Percentiles rank a stretch among this genome's conserved stretches.
These are phyloP conservation scores for Penicillium paradoxum DNA, from an alignment of 495 filamentous ascomycete genomes.

Conservation along the genomic window DNA sequence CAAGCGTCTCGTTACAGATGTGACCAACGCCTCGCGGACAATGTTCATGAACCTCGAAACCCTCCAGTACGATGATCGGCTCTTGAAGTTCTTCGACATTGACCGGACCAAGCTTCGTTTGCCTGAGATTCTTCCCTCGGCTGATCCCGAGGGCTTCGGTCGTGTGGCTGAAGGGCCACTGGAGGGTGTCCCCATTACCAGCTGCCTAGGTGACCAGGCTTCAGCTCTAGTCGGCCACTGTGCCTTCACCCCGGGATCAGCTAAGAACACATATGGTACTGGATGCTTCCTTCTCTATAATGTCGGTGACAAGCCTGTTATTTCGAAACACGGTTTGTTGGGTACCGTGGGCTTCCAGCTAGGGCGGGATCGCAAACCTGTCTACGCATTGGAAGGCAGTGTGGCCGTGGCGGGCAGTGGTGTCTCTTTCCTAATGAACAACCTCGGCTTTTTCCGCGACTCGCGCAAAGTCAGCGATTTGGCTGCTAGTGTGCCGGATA, in stretches of 20 bases:
- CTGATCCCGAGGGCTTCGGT: slow-evolving; percentile 72
- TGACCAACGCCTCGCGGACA: slow-evolving; percentile 87
- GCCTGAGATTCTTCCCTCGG: slow-evolving; percentile 83
- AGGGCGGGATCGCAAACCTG: slow-evolving; percentile 58
- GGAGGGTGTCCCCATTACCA: slow-evolving; percentile 73
- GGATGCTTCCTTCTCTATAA: slow-evolving; percentile 96
- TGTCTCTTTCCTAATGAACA: slow-evolving; percentile 87
- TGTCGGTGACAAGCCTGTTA: slow-evolving; percentile 83
- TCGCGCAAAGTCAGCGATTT: slow-evolving; percentile 78
- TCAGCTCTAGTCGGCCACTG: slow-evolving; percentile 89
- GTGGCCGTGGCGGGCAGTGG: slow-evolving; percentile 88
- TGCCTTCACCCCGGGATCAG: slow-evolving; percentile 77
- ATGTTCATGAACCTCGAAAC: slow-evolving; percentile 96
- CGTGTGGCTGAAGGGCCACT: slow-evolving; percentile 60
- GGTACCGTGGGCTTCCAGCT: slow-evolving; percentile 82
- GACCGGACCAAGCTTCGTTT: slow-evolving; percentile 70
- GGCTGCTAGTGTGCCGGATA: slow-evolving; percentile 78
- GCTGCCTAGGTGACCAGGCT: slow-evolving; percentile 90
- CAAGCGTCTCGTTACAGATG: slow-evolving; percentile 75
- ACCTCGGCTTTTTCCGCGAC: slow-evolving; percentile 74
- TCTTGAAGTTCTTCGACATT: slow-evolving; percentile 79
- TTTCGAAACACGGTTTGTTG: slow-evolving; percentile 83
- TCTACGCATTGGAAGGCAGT: slow-evolving; percentile 89
- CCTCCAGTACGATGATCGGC: slow-evolving; percentile 75
- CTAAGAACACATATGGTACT: slow-evolving; percentile 96